Evolutionary conservation across 257 asterid genomes (phyloP), one percentile per base, ranked within the genome.

Genomic region (Haberlea rhodopensis): DNA sequence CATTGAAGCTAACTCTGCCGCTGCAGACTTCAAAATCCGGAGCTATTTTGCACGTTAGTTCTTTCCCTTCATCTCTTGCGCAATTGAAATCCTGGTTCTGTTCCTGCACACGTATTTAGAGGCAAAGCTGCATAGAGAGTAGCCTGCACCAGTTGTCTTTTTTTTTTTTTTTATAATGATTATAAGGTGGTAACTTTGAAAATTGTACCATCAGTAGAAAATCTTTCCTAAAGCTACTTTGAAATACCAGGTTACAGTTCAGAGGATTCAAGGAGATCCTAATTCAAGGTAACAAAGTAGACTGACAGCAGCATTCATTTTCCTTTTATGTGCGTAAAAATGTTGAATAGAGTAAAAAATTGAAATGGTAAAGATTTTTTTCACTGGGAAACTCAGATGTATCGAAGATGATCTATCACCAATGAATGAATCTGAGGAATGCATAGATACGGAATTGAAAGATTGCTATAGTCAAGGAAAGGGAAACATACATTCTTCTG

Each of bases 11-110:
- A 60, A 85, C 79, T 69, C 79, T 92, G 55, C 98, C 98, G 67
- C 80, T 92, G n/a, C 89, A 83, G 82, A 79, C 92, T 62, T 71
- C 95, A 61, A 77, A 81, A 74, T 85, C 98, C 6, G 97, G 97
- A 20, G 89, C 91, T 53, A 68, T 89, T 53, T 78, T 92, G 70
- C 88, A 92, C 68, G 98, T 92, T 60, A 79, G 90, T 72, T 71
- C 72, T 72, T 73, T 58, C 68, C 60, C 60, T 37, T 29, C 43
- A 57, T 56, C 74, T 61, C 71, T 59, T 56, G 53, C 52, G 57
- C 54, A 7, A 37, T 37, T 40, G 15, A 40, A 13, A 13, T 40
- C 45, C 46, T 37, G 46, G 5, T 37, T 37, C n/a, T 37, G 48
- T 37, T 6, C 20, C 1, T 13, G 27, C 55, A 62, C 52, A 55